Base-by-base conservation (phyloP, 2,329 filamentous ascomycete species). In the Penicillium hesseltinei region DNA sequence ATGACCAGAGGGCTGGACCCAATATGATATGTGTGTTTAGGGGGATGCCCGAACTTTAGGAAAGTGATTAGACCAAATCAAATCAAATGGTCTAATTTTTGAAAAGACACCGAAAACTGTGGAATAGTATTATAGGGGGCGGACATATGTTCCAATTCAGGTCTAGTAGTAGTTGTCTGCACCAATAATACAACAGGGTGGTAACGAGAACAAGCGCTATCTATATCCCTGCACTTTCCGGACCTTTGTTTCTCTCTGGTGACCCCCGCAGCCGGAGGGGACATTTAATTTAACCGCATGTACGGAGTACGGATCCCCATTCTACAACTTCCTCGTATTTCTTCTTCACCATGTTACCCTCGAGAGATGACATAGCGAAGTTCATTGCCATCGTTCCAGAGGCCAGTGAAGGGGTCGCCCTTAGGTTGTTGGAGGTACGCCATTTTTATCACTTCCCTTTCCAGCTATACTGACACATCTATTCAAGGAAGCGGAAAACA, bases 381-480 rank as follows among this genome's bases (percentile, higher is more conserved):
- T 61, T 61, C 17, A 45, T 56, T 4, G n/a, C 48, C 17, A 53
- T 53, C 38, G 56, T 29, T 8, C 52, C 58, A 27, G 52, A 44
- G 8, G 49, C 47, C 0, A 49, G 50, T 27, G 51, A 46, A 29
- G 52, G 29, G 4, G 47, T 15, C 15, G 58, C 58, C 17, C 31
- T 35, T 7, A n/a, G 45, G 5, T 56, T 61, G 21, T 33, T 61
- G 7, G 39, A 61, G 45, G 58, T 61, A 61, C 15, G 43, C 7
- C 10, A 27, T n/a, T 19, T 31, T 3, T 36, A 35, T 17, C 4
- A 19, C 23, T 21, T n/a, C 17, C 6, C 25, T 51, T 38, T 11
- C 9, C n/a, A 13, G 17, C 11, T 33, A 33, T 25, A 40, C 56
- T 61, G 36, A 61, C 11, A 31, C 10, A 8, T 40, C 10, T 7